Evolutionary conservation across 2,329 filamentous ascomycete genomes (phyloP), one percentile per base, ranked within the genome.

Genomic region (Talaromyces verruculosus): DNA sequence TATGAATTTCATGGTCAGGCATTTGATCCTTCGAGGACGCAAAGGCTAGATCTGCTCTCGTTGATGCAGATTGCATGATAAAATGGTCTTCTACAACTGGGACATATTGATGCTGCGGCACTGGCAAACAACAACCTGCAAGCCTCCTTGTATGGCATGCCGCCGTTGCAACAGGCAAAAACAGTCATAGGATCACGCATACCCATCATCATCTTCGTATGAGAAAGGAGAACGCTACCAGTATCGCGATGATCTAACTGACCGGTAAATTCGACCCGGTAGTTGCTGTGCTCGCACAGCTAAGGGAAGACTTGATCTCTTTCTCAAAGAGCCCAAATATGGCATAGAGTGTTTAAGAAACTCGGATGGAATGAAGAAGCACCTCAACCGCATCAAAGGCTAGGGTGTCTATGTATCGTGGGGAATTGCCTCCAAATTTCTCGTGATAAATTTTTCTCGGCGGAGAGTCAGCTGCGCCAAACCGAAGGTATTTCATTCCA

Each of bases 111-210:
- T 35, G 10, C 33, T 35, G 33, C 33, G 33, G 33, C 33, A 33
- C 33, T 33, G 33, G 33, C 33, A 33, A 33, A 33, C 33, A 33
- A 33, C 33, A 33, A 33, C 33, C 8, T 33, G 33, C 33, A 63
- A 63, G 25, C 61, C 61, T 11, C 47, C 45, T 10, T 22, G 61
- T 13, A 63, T 63, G 61, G 61, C 61, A 3, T 63, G 47, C n/a
- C 47, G 47, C 10, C 33, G 47, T 13, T 63, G 61, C 49, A 63
- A 63, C 17, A 63, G 33, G 47, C 15, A 3, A 3, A 63, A 63
- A 19, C 45, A 63, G 13, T 22, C 47, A 17, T 63, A 47, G 8
- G 61, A 63, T 22, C 61, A 63, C 61, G 15, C 2, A 11, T 57
- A 63, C n/a, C 61, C 61, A 5, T 43, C 61, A 11, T 63, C 35